phyloP scores from a whole-genome alignment of 768 basidiomycete species.

The Tremella mesenterica region DNA sequence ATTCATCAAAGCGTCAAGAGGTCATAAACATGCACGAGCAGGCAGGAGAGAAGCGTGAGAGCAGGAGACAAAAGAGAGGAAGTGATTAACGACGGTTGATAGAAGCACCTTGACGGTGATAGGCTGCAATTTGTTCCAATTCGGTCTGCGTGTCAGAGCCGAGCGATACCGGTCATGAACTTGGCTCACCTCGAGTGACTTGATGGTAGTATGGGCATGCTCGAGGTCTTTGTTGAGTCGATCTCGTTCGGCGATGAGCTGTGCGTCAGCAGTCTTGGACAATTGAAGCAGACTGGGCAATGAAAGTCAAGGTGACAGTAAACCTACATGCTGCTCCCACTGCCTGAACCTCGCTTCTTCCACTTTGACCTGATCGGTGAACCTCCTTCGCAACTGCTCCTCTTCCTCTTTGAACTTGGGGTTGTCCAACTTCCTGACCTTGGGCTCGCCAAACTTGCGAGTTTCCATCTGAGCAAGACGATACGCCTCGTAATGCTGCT shows the following conservation, averaged over 20 bases:
- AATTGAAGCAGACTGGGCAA: too few species aligned
- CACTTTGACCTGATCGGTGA: constrained; percentile 99
- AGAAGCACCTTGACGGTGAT: constrained; percentile 40
- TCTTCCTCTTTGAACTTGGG: constrained; percentile 99
- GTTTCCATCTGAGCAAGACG: constrained; percentile 99
- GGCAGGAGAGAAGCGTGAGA: not conserved
- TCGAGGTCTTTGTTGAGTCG: constrained; percentile 98
- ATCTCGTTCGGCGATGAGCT: constrained; percentile 98
- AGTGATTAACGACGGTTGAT: constrained; percentile 30
- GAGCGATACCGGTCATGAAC: not conserved
- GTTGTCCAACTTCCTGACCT: constrained; percentile 97
- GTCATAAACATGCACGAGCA: constrained; percentile 1
- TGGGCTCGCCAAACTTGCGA: constrained; percentile 95
- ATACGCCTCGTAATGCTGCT: constrained; percentile 95
- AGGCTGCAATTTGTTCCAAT: constrained; percentile 38
- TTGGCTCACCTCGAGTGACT: constrained; percentile 41
- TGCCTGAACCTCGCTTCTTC: constrained; percentile 97
- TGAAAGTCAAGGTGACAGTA: not conserved
- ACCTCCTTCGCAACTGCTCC: constrained; percentile 88
- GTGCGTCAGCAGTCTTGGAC: constrained; percentile 3
- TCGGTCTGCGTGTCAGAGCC: constrained; percentile 29
- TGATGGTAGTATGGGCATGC: constrained; percentile 52
- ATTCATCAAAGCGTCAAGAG: constrained; percentile 3
- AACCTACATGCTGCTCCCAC: constrained; percentile 92
- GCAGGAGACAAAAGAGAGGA: not conserved